phyloP scores from a whole-genome alignment of 2,329 filamentous ascomycete genomes.

The Botrytis byssoidea region DNA sequence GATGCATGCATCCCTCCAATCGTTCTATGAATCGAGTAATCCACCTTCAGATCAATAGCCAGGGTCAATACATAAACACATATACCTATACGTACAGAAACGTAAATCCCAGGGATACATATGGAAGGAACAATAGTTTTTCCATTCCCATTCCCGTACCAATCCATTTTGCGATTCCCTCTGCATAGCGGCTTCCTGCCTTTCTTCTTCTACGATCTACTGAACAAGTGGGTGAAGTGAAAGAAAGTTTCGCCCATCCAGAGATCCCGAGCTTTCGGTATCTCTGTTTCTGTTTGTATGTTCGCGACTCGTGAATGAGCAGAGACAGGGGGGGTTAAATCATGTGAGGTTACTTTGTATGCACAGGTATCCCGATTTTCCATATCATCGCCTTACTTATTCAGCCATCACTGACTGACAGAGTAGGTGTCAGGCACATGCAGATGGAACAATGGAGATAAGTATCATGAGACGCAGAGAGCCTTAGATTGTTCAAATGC shows the following conservation, averaged over 20 bases:
- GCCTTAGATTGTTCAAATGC: background rate
- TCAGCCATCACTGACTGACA: background rate
- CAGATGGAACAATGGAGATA: background rate
- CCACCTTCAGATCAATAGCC: background rate
- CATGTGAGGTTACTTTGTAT: background rate
- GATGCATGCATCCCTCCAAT: background rate
- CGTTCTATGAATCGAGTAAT: background rate
- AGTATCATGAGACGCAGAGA: background rate
- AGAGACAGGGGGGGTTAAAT: background rate
- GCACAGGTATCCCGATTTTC: background rate
- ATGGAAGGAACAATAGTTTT: constrained; percentile 6
- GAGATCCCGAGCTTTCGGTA: background rate
- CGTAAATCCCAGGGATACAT: background rate
- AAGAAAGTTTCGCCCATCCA: background rate
- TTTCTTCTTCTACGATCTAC: background rate
- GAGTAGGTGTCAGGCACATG: background rate
- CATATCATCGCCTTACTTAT: background rate
- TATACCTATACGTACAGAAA: background rate
- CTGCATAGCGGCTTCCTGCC: background rate
- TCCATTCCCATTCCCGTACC: background rate
- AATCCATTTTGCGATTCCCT: background rate
- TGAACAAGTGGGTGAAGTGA: background rate
- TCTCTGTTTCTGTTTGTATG: background rate
- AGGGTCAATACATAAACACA: background rate
- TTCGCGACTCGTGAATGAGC: background rate